phyloP scores from a whole-genome alignment of 2,329 filamentous ascomycete species.

The Penicillium sp. region DNA sequence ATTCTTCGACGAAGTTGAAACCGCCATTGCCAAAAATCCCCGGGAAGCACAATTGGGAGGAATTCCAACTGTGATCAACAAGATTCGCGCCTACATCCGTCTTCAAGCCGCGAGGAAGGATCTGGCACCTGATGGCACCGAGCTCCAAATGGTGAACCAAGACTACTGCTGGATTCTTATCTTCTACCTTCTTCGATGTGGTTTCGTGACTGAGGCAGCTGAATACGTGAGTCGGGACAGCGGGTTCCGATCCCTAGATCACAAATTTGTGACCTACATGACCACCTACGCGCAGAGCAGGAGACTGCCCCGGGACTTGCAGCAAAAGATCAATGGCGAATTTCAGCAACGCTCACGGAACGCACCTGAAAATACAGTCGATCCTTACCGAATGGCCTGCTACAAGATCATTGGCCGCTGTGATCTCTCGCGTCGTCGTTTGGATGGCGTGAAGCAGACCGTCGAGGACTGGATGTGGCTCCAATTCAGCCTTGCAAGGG shows the following conservation, averaged over 20 bases:
- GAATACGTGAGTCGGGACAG: constrained; percentile 78
- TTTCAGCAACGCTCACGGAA: constrained; percentile 83
- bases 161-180: constrained; percentile 93
- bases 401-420: constrained; percentile 93
- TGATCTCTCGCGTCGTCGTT: constrained; percentile 57
- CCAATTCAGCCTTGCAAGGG: constrained; percentile 63
- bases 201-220: constrained; percentile 78
- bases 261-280: constrained; percentile 85
- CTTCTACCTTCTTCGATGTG: constrained; percentile 85
- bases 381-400: constrained; percentile 94
- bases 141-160: constrained; percentile 74
- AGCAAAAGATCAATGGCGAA: constrained; percentile 85
- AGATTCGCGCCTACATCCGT: constrained; percentile 88
- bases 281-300: constrained; percentile 79
- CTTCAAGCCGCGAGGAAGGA: constrained; percentile 78
- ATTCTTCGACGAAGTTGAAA: constrained; percentile 76
- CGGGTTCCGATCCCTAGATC: constrained; percentile 85
- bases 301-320: constrained; percentile 72
- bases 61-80: constrained; percentile 81
- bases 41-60: constrained; percentile 87
- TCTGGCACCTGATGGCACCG: constrained; percentile 74
- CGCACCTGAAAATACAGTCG: constrained; percentile 80
- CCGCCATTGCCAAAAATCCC: constrained; percentile 75
- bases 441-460: constrained; percentile 59
- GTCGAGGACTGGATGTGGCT: constrained; percentile 69